Conservation (phyloP, 148 eudicot genomes). For the Fagopyrum homotropicum region DNA sequence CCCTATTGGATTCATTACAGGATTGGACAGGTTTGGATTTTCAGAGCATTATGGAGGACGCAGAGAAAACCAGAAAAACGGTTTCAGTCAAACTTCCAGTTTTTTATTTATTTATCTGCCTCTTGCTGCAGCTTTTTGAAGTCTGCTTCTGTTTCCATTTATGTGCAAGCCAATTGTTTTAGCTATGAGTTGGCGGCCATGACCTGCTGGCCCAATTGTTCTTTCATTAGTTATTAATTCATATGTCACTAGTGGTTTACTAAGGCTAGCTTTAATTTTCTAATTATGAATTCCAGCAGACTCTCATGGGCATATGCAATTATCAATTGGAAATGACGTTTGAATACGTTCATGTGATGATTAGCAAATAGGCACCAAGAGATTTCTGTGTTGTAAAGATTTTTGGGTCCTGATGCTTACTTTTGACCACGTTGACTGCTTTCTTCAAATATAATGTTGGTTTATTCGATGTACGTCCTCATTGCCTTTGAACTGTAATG, state of each 20-base stretch:
- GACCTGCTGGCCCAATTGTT: background rate
- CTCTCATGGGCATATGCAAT: background rate
- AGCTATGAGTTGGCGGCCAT: background rate
- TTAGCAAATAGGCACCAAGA: background rate
- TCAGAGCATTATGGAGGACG: slow-evolving; percentile 86
- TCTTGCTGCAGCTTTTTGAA: background rate
- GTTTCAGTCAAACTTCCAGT: slow-evolving; percentile 23
- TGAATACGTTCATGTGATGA: background rate
- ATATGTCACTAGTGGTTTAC: background rate
- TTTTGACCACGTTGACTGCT: background rate
- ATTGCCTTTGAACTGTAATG: too few species aligned
- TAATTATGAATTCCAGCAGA: background rate
- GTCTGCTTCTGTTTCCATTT: background rate
- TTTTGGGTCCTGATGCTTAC: background rate
- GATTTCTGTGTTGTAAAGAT: background rate
- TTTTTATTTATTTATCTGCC: background rate
- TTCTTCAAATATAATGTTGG: background rate
- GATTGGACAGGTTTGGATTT: slow-evolving; percentile 94
- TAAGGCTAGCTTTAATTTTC: background rate
- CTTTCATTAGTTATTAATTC: background rate
- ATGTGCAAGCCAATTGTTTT: background rate
- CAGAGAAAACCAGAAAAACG: slow-evolving; percentile 92
- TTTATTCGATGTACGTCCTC: too few species aligned
- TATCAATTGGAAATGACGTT: background rate
- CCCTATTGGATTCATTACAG: slow-evolving; percentile 33